A percentile compares a stretch with the other conserved stretches of the same genome.
phyloP scores from a whole-genome alignment of 2,329 filamentous ascomycete genomes.

The Fonsecaea multimorphosa region DNA sequence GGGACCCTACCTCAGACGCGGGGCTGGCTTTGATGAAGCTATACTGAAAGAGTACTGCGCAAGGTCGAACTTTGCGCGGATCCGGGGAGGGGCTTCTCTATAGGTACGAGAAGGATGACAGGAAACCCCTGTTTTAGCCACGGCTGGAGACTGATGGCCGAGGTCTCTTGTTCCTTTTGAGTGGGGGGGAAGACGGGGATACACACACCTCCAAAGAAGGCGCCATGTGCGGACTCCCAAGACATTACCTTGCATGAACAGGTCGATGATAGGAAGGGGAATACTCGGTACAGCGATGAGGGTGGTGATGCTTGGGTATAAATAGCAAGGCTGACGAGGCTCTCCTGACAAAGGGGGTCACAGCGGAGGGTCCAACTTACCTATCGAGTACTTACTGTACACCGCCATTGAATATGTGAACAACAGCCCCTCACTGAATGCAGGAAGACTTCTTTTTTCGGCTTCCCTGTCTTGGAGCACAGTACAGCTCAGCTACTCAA shows the following conservation, averaged over 20 bases:
- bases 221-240: not conserved
- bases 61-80: not conserved
- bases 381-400: no score
- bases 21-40: not conserved
- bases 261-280: no score
- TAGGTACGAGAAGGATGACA: not conserved
- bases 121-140: not conserved
- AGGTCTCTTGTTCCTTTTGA: not conserved
- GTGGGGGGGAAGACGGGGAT: no score
- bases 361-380: no score
- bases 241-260: not conserved
- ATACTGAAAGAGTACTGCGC: constrained; percentile 14
- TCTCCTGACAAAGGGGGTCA: not conserved
- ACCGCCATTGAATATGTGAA: no score
- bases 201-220: no score
- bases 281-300: no score
- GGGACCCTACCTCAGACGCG: not conserved
- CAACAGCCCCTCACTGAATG: no score
- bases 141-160: not conserved
- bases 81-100: no score
- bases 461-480: no score
- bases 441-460: no score
- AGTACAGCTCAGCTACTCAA: no score
- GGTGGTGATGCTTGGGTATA: not conserved
- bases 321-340: not conserved